These are phyloP conservation scores for Parathielavia hyrcaniae DNA, from an alignment of 495 filamentous ascomycete species.

Conservation along the genomic window DNA sequence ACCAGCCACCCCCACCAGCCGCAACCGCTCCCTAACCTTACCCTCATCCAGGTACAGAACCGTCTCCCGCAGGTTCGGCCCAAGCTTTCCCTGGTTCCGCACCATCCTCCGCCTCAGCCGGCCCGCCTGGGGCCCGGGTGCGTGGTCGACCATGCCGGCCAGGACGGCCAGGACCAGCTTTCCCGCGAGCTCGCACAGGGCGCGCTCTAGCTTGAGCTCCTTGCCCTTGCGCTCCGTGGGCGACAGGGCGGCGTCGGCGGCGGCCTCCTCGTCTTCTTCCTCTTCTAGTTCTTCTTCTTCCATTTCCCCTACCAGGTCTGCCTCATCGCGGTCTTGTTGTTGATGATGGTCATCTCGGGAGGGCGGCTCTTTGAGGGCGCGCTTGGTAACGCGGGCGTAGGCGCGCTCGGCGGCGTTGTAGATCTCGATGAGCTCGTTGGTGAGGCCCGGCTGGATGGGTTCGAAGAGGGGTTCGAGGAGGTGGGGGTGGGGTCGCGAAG, in stretches of 20 bases:
- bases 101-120: slow-evolving; percentile 57
- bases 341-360: slow-evolving; percentile 54
- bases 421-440: slow-evolving; percentile 61
- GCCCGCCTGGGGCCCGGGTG: slow-evolving; percentile 50
- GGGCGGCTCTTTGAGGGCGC: slow-evolving; percentile 58
- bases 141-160: slow-evolving; percentile 63
- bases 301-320: slow-evolving; percentile 62
- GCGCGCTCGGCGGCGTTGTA: slow-evolving; percentile 67
- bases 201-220: slow-evolving; percentile 68
- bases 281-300: slow-evolving; percentile 54
- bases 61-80: slow-evolving; percentile 70
- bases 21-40: slow-evolving; percentile 35
- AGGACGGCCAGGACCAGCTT: slow-evolving; percentile 75
- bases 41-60: slow-evolving; percentile 64
- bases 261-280: slow-evolving; percentile 52
- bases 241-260: slow-evolving; percentile 44
- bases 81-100: slow-evolving; percentile 60
- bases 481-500: slow-evolving; percentile 18
- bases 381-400: slow-evolving; percentile 62
- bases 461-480: slow-evolving; percentile 57
- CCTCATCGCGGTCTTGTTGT: slow-evolving; percentile 29
- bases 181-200: slow-evolving; percentile 74
- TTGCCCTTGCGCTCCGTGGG: slow-evolving; percentile 51
- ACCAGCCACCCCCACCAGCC: slow-evolving; percentile 12
- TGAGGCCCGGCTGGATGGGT: slow-evolving; percentile 52